Evolutionary conservation across 306 rosid genomes (phyloP).

Genomic region (Rosa multiflora): DNA sequence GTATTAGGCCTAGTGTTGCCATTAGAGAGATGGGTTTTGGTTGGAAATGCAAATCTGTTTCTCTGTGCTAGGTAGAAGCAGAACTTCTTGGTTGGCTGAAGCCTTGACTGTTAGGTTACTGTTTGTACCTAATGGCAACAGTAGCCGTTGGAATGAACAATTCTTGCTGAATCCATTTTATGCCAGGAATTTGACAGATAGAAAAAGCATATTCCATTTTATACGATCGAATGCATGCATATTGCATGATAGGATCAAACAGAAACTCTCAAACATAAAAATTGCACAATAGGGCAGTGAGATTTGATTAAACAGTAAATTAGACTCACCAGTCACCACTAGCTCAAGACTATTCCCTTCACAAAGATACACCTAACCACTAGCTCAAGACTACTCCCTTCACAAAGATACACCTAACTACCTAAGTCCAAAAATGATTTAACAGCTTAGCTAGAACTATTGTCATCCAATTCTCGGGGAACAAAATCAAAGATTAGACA

Average conservation of each 20-base stretch:
- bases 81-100: not conserved
- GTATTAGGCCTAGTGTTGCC: slow-evolving; percentile 13
- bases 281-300: not conserved
- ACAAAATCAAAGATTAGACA: not conserved
- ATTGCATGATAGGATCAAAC: not conserved
- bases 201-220: not conserved
- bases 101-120: slow-evolving; percentile 18
- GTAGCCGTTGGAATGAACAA: too few relatives aligned
- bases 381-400: too few relatives aligned
- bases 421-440: not conserved
- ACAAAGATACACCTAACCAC: not conserved
- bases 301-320: not conserved
- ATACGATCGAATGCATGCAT: not conserved
- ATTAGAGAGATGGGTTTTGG: slow-evolving; percentile 18
- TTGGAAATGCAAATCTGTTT: slow-evolving; percentile 13
- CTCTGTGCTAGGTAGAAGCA: not conserved
- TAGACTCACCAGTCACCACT: not conserved
- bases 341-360: not conserved
- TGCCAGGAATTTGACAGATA: not conserved
- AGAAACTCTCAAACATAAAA: not conserved
- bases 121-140: too few relatives aligned
- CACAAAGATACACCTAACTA: too few relatives aligned
- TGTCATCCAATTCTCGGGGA: not conserved
- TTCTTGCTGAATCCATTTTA: too few relatives aligned
- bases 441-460: not conserved